Base-by-base conservation (phyloP, 1,284 basidiomycete species). In the Cryptococcus sp. region DNA sequence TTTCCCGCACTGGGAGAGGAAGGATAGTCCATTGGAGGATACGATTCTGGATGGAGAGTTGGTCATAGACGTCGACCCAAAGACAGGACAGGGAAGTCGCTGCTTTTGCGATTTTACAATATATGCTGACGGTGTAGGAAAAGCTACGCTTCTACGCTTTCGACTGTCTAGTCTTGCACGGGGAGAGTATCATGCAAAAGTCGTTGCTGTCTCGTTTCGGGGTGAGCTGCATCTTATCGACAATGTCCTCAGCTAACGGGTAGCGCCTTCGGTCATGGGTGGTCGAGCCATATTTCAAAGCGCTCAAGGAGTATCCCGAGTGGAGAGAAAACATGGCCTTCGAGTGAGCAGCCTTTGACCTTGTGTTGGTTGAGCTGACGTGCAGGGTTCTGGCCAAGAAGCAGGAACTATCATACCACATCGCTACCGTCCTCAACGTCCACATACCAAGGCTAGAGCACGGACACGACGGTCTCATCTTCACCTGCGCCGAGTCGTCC, bases 381-480 rank as follows among this genome's bases (percentile, higher is more conserved):
- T 16, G 19, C 52, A 93, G 90, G 35, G 83, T 97, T 62, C 78
- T 82, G 61, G 83, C 94, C 57, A 98, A 98, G 69, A 79, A 82
- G 41, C 93, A 94, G 75, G 83, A 84, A 50, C 77, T 86, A n/a
- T 87, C 92, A 5, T 97, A 98, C 66, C 82, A 84, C 45, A 82
- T 93, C 45, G 83, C 87, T 37, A 82, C 86, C 54, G 90, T 98
- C 10, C 86, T 97, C 60, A 77, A 79, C 39, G 78, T 85, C 41
- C 85, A 90, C 52, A 85, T 98, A 33, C 90, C 92, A 2, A 79
- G 78, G n/a, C 76, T 98, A 3, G 83, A 91, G 57, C 95, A 99
- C 66, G 91, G 84, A 5, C 94, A 87, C 60, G 95, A 99, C 63
- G 95, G 95, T 0, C 81, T 99, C 51, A 97, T 99, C 61, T 99